Percentiles rank a stretch among this genome's conserved stretches.
Evolutionary conservation across 768 basidiomycete species (phyloP).

Genomic region (Daedaleopsis sinensis): DNA sequence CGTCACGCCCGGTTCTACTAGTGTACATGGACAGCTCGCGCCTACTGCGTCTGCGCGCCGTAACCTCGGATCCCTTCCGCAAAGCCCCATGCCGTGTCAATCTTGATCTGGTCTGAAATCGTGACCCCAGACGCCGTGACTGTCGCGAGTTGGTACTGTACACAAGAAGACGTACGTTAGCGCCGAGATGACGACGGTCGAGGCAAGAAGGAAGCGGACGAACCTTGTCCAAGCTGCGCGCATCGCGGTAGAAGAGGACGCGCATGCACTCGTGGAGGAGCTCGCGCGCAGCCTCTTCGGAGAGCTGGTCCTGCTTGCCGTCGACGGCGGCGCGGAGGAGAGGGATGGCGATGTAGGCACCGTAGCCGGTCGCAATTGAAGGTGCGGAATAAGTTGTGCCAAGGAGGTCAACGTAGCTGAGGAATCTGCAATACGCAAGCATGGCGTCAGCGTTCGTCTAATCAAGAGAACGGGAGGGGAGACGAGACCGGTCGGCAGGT

Average conservation of each 20-base stretch:
- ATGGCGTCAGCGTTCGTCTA: neutral
- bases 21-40: neutral
- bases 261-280: slow-evolving; percentile 88
- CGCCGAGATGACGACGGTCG: neutral
- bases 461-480: neutral
- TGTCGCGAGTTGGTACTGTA: slow-evolving; percentile 92
- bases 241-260: slow-evolving; percentile 96
- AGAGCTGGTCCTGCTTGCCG: slow-evolving; percentile 70
- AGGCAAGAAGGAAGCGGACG: slow-evolving; percentile 23
- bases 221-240: slow-evolving; percentile 94
- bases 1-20: neutral
- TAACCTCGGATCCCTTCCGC: slow-evolving; percentile 93
- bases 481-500: neutral
- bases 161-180: neutral
- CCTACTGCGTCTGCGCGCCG: slow-evolving; percentile 86
- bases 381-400: slow-evolving; percentile 96
- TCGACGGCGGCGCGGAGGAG: slow-evolving; percentile 91
- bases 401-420: slow-evolving; percentile 91
- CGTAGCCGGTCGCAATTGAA: slow-evolving; percentile 94
- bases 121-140: slow-evolving; percentile 75
- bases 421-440: slow-evolving; percentile 59
- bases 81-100: slow-evolving; percentile 88
- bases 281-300: slow-evolving; percentile 75
- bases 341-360: slow-evolving; percentile 90
- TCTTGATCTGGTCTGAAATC: slow-evolving; percentile 76